phyloP scores from a whole-genome alignment of 257 asterid species.

The Solanum virginianum region DNA sequence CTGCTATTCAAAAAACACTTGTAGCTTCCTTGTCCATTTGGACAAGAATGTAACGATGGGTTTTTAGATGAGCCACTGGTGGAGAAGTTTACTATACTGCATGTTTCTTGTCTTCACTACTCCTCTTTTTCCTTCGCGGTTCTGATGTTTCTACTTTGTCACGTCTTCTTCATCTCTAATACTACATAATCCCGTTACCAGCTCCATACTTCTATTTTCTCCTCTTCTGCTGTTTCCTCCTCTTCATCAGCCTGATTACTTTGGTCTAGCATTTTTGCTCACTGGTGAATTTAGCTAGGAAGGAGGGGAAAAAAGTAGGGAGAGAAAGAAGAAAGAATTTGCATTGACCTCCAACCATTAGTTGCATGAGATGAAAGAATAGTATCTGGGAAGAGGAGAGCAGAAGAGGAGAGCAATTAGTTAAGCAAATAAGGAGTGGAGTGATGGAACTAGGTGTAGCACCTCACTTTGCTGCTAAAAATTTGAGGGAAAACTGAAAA shows the following conservation, averaged over 20 bases:
- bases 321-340: background rate
- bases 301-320: background rate
- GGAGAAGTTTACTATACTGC: background rate
- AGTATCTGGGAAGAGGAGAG: background rate
- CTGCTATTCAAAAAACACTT: background rate
- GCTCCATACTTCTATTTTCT: background rate
- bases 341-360: background rate
- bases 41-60: background rate
- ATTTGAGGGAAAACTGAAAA: background rate
- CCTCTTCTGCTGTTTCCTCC: background rate
- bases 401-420: background rate
- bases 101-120: background rate
- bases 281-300: background rate
- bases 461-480: background rate
- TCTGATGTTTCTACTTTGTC: background rate
- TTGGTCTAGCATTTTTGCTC: background rate
- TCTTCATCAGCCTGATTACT: background rate
- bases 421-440: background rate
- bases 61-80: background rate
- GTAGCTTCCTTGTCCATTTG: background rate
- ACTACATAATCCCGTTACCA: background rate
- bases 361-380: background rate
- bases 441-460: background rate
- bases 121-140: background rate
- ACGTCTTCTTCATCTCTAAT: background rate